Evolutionary conservation across 2,329 filamentous ascomycete genomes (phyloP), one percentile per base, ranked within the genome.

Genomic region (Beauveria sp.): DNA sequence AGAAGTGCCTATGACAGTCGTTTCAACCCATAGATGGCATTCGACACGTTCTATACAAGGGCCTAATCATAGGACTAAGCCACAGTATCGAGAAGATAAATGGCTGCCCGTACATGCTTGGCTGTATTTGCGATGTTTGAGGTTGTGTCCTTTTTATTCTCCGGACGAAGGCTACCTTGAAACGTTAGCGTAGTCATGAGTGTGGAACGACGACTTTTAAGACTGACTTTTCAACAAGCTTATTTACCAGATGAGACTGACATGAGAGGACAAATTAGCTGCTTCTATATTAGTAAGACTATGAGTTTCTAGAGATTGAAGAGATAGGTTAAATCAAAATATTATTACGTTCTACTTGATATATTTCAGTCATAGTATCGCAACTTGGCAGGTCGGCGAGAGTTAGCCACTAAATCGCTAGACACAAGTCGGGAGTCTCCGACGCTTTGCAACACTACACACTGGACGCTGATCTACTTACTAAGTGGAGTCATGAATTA

Each of bases 211-310:
- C 26, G 5, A 54, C n/a, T 34, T 34, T 20, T 16, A 55, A 41
- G 40, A 26, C 16, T 22, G 34, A 28, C 55, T 41, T 50, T 18
- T 10, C 4, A 48, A 50, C 30, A 41, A 57, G 55, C 55, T 57
- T 57, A 41, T 37, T 57, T 34, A 26, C 14, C 37, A 28, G 44
- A 28, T 43, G 10, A 28, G 22, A 41, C 22, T 16, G 16, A 37
- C 5, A 37, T 37, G 10, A 34, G 12, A 20, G 14, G 5, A 24
- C 3, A n/a, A 26, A 5, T 37, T 37, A 26, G 10, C 22, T 28
- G 2, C 47, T 10, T 52, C 1, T 14, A 26, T 5, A 14, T 37
- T 14, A 16, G 34, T 37, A 37, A 37, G 34, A 37, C 34, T 37
- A 1, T 3, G 5, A 6, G 2, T 6, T 37, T 37, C 12, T 1